Percentiles rank a stretch among this genome's conserved stretches.
These are phyloP conservation scores for Cystobasidium tubakii DNA, from an alignment of 768 basidiomycete genomes.

Conservation along the genomic window DNA sequence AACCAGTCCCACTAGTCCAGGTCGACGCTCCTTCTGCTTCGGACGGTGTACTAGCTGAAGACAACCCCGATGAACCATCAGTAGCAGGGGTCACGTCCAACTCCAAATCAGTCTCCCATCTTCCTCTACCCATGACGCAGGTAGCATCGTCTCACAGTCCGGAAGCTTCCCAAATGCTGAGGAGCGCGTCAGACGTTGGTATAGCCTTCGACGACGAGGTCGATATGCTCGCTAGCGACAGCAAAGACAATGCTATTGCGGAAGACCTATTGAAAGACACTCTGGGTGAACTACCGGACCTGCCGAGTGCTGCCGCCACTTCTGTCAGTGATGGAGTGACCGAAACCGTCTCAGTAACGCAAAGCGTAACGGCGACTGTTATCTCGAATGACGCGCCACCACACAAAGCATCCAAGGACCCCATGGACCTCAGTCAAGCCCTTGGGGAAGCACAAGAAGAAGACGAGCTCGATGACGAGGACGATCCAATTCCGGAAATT, in stretches of 20 bases:
- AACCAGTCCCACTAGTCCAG: background rate
- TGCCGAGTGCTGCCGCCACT: background rate
- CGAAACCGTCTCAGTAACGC: background rate
- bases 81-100: background rate
- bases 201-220: background rate
- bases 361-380: too few species aligned
- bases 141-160: constrained; percentile 10
- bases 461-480: background rate
- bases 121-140: background rate
- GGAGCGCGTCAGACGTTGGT: background rate
- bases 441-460: background rate
- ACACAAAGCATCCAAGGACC: background rate
- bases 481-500: background rate
- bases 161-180: background rate
- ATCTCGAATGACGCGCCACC: too few species aligned
- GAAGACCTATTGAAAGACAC: background rate
- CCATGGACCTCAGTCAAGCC: constrained; percentile 10
- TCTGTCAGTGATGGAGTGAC: background rate
- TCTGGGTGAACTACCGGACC: background rate
- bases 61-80: background rate
- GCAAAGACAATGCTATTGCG: background rate
- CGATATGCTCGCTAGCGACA: background rate
- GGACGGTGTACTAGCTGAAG: background rate
- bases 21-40: background rate
- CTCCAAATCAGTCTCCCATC: background rate